A percentile compares a stretch with the other conserved stretches of the same genome.
These are phyloP conservation scores for Brettanomyces bruxellensis DNA, from an alignment of 805 yeast genomes.

Conservation along the genomic window DNA sequence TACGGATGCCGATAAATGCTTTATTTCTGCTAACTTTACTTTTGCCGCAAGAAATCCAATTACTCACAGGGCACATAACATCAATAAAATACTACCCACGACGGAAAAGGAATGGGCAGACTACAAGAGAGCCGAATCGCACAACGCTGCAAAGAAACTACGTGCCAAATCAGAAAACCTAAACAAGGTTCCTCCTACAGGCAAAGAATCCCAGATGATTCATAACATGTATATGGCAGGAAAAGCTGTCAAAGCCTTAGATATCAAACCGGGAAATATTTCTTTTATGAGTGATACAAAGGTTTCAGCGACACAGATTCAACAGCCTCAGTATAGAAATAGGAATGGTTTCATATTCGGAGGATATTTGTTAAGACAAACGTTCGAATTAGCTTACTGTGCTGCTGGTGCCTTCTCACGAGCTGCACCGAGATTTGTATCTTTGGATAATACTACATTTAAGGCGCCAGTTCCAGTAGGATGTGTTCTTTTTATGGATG, in stretches of 20 bases:
- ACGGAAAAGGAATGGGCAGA: slow-evolving; percentile 73
- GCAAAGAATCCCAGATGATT: slow-evolving; percentile 62
- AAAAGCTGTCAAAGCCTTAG: slow-evolving; percentile 26
- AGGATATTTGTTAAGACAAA: slow-evolving; percentile 85
- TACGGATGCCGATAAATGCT: slow-evolving; percentile 47
- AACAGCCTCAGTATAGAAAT: slow-evolving; percentile 96
- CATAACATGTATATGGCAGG: slow-evolving; percentile 67
- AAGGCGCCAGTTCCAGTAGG: slow-evolving; percentile 96
- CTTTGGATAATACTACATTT: slow-evolving; percentile 86
- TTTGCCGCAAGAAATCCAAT: slow-evolving; percentile 93
- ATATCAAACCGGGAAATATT: slow-evolving; percentile 39
- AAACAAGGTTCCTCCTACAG: slow-evolving; percentile 64
- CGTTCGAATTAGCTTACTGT: slow-evolving; percentile 90
- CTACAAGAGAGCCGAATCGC: slow-evolving; percentile 81
- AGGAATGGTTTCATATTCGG: slow-evolving; percentile 95
- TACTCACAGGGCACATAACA: slow-evolving; percentile 83
- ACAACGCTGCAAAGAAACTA: slow-evolving; percentile 77
- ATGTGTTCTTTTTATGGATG: slow-evolving; percentile 72
- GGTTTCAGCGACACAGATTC: slow-evolving; percentile 69
- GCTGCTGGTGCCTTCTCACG: slow-evolving; percentile 83
- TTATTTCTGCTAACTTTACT: slow-evolving; percentile 85
- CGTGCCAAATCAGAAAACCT: slow-evolving; percentile 59
- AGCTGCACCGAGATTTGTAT: slow-evolving; percentile 80
- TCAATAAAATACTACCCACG: slow-evolving; percentile 70
- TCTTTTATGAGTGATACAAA: slow-evolving; percentile 64